Conservation (phyloP, 2,329 filamentous ascomycete species). For the Sporothrix variecibatus region DNA sequence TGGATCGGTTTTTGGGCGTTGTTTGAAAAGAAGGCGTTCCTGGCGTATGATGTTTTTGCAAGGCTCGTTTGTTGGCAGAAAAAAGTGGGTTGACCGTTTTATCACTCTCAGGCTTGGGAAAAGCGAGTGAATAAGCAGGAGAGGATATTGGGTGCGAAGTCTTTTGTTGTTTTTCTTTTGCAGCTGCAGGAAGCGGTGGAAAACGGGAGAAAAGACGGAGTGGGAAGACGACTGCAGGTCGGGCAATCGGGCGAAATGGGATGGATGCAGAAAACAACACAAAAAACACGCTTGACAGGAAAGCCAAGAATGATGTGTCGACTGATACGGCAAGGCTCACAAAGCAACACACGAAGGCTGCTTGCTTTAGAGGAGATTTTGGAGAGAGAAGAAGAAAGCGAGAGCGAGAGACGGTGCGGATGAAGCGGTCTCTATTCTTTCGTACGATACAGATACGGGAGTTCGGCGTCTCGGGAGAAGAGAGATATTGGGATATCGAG, state of each 20-base stretch:
- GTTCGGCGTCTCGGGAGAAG: not conserved
- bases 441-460: conserved; percentile 18
- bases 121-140: conserved; percentile 4
- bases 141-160: not conserved
- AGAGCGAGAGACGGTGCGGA: conserved; percentile 9
- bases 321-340: conserved; percentile 14
- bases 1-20: conserved; percentile 1
- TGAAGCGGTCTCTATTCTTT: not conserved
- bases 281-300: conserved; percentile 3
- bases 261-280: not conserved
- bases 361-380: not conserved
- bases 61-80: conserved; percentile 7
- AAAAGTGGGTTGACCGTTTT: not conserved
- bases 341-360: conserved; percentile 6
- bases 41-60: not conserved
- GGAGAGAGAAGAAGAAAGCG: not conserved
- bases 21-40: not conserved
- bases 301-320: not conserved
- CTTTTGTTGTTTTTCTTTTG: not conserved
- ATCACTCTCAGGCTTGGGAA: not conserved
- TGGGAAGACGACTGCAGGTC: conserved; percentile 2
- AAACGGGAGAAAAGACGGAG: not conserved
- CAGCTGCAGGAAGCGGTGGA: conserved; percentile 11
- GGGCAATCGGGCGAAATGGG: conserved; percentile 5
- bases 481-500: not conserved